phyloP scores from a whole-genome alignment of 2,329 filamentous ascomycete genomes.

The Ramularia endophylla region DNA sequence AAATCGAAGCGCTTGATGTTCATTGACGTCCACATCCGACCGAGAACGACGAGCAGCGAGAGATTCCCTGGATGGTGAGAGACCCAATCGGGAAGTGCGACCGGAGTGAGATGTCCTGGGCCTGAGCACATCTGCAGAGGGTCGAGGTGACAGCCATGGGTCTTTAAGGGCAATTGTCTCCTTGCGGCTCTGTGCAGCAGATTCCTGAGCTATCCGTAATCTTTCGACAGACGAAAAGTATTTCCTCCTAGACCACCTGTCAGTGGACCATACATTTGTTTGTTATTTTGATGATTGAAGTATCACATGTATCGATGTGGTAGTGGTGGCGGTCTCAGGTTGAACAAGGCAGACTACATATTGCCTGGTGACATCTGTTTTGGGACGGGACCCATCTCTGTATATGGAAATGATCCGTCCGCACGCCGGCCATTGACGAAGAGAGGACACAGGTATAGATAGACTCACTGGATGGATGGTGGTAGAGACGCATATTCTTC shows the following conservation, averaged over 20 bases:
- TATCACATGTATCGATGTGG: no score
- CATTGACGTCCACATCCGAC: constrained; percentile 23
- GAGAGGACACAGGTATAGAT: neutral
- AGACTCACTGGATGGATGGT: constrained; percentile 38
- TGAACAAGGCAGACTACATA: constrained; percentile 3
- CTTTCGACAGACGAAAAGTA: constrained; percentile 70
- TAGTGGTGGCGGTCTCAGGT: constrained; percentile 10
- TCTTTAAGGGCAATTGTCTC: constrained; percentile 15
- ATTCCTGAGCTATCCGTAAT: constrained; percentile 56
- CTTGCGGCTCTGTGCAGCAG: constrained; percentile 29
- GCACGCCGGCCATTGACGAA: no score
- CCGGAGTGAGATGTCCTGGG: constrained; percentile 17
- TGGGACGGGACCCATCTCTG: no score
- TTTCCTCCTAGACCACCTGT: constrained; percentile 43
- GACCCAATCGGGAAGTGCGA: constrained; percentile 5
- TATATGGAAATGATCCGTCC: no score
- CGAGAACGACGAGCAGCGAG: constrained; percentile 5
- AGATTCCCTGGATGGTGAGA: constrained; percentile 9
- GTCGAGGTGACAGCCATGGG: constrained; percentile 18
- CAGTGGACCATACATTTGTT: constrained; percentile 17
- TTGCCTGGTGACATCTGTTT: no score
- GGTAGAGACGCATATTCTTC: constrained; percentile 40
- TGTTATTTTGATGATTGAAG: no score
- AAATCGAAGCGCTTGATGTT: constrained; percentile 49
- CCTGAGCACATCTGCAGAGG: constrained; percentile 27